Evolutionary conservation across 108 stramenopile species (phyloP), one percentile per base, ranked within the genome.

Genomic region (Chaetoceros muelleri): DNA sequence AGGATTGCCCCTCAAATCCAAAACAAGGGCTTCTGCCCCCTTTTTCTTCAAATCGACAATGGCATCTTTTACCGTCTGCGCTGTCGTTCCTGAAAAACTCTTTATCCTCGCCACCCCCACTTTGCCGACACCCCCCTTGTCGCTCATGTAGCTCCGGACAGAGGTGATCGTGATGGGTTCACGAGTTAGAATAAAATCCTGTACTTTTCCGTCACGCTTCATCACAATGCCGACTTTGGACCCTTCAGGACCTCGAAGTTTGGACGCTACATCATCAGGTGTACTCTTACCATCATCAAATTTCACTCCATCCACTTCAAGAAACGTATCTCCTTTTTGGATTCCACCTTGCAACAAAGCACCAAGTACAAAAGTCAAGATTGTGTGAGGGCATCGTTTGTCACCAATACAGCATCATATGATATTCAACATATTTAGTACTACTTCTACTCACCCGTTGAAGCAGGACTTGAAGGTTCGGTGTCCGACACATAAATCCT

Each of bases 1-100:
- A 22, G 90, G 92, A 69, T 98, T 95, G 26, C 95, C 92, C 18
- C 95, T 66, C 25, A 97, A 44, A 64, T 97, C 96, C 34, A 97
- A 62, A 0, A 95, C 78, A 61, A 86, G 55, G 18, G 71, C 61
- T 53, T 76, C 66, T 25, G 83, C 85, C n/a, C 90, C 91, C 57
- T 85, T 81, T 48, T 75, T 80, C 73, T 87, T 82, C 46, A 94
- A 58, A 2, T 74, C 76, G 31, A 70, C 58, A 17, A 94, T 23
- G 28, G 81, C 73, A 44, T 71, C 71, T 62, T 65, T 67, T 8
- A 96, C 95, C 26, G 81, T 75, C 2, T 72, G 72, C 2, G 81
- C 75, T 23, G 96, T 97, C 18, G 84, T 94, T 26, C 80, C 84
- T 24, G 83, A 85, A 71, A 95, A 95, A 40, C 71, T 84, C 69